phyloP scores from a whole-genome alignment of 768 basidiomycete genomes.

The button mushroom (Agaricus bisporus) region DNA sequence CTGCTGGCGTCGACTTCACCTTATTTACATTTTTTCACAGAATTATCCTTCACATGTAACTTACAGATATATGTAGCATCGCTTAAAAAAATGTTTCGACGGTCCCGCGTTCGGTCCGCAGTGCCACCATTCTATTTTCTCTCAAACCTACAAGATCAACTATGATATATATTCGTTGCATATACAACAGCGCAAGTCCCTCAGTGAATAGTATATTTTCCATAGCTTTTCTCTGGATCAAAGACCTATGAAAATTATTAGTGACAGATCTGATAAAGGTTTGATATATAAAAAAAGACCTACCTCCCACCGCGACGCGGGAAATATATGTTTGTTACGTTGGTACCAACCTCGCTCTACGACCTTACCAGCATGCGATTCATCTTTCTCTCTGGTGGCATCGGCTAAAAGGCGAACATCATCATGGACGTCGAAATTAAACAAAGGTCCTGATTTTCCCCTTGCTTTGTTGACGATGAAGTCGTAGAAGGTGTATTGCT shows the following conservation, averaged over 20 bases:
- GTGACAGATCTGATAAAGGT: background rate
- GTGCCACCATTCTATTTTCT: background rate
- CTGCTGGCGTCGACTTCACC: constrained; percentile 14
- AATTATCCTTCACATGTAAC: constrained; percentile 21
- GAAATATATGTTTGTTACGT: constrained; percentile 96
- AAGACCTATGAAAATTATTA: constrained; percentile 52
- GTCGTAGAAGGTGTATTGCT: constrained; percentile 98
- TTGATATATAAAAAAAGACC: constrained; percentile 18
- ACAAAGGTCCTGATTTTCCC: constrained; percentile 95
- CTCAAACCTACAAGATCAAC: background rate
- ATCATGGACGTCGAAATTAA: constrained; percentile 99
- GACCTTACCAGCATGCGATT: constrained; percentile 98
- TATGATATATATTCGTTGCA: background rate
- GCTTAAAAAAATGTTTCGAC: too few species aligned
- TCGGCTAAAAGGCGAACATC: constrained; percentile 93
- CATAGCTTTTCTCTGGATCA: constrained; percentile 91
- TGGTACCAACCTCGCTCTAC: constrained; percentile 96
- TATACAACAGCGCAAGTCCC: background rate
- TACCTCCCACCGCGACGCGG: constrained; percentile 94
- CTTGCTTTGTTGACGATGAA: constrained; percentile 98
- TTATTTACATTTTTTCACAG: background rate
- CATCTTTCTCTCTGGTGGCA: constrained; percentile 95
- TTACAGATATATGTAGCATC: too few species aligned
- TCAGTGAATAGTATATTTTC: constrained; percentile 75
- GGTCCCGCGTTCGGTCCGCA: too few species aligned